A percentile compares a stretch with the other conserved stretches of the same genome.
phyloP scores from a whole-genome alignment of 1,284 basidiomycete species.

The Agroathelia rolfsii region DNA sequence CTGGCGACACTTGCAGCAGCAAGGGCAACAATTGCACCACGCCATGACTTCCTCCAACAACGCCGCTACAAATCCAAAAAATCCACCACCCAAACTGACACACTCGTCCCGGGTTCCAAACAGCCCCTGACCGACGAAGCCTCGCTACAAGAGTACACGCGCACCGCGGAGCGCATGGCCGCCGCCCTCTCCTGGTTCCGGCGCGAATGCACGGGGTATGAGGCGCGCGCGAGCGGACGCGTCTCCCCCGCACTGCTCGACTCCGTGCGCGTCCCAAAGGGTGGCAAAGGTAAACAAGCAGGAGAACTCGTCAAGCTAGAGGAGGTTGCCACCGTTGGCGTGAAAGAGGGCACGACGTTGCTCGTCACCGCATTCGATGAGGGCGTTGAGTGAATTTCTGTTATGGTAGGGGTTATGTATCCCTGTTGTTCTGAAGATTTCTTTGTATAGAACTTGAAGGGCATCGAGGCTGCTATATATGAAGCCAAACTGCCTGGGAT shows the following conservation, averaged over 20 bases:
- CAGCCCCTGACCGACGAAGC: constrained; percentile 41
- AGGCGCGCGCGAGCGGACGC: constrained; percentile 64
- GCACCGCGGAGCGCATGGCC: constrained; percentile 54
- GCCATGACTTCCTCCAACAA: too few species aligned
- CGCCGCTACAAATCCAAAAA: constrained; percentile 24
- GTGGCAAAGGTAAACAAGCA: constrained; percentile 27
- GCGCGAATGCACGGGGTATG: constrained; percentile 56
- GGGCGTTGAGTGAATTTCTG: constrained; percentile 17
- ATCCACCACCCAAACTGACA: constrained; percentile 30
- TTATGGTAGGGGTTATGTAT: background rate
- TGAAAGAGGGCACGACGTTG: constrained; percentile 62
- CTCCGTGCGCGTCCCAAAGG: constrained; percentile 53
- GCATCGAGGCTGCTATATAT: constrained; percentile 62
- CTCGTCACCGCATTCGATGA: constrained; percentile 70
- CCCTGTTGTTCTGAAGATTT: background rate
- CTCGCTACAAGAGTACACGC: constrained; percentile 41
- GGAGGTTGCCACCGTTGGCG: constrained; percentile 67
- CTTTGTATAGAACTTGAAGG: constrained; percentile 51
- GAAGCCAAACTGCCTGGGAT: constrained; percentile 60
- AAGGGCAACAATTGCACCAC: too few species aligned
- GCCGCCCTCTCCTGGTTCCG: constrained; percentile 56
- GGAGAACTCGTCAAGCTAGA: constrained; percentile 38
- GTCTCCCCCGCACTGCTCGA: constrained; percentile 61
- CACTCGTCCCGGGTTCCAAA: constrained; percentile 46
- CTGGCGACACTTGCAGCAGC: too few species aligned